Percentiles rank a stretch among this genome's conserved stretches.
Evolutionary conservation across 1,284 basidiomycete species (phyloP).

Genomic region (Heterobasidion annosum): DNA sequence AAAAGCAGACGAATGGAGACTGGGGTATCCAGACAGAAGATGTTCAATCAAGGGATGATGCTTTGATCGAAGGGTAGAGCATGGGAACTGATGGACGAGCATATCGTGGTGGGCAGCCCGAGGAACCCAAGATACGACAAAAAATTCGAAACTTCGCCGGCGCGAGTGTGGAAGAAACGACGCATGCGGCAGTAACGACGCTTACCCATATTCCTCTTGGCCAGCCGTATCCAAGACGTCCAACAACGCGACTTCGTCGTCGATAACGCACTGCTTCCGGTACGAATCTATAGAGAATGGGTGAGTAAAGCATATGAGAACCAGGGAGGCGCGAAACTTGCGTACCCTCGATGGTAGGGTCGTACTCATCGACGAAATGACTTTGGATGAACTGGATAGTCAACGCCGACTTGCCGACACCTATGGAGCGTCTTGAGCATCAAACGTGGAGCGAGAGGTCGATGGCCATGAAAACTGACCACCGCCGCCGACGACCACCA

Average conservation of each 20-base stretch:
- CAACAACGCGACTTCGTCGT: slow-evolving; percentile 94
- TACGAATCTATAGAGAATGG: slow-evolving; percentile 64
- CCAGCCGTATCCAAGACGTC: slow-evolving; percentile 99
- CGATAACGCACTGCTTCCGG: slow-evolving; percentile 93
- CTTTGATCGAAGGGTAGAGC: neutral
- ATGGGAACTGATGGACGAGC: neutral
- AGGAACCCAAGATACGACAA: neutral
- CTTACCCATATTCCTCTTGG: slow-evolving; percentile 97
- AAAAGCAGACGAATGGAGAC: neutral
- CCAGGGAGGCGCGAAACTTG: neutral
- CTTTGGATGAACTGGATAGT: slow-evolving; percentile 98
- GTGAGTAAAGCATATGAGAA: neutral
- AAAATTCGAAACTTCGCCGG: neutral
- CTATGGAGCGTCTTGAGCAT: slow-evolving; percentile 30
- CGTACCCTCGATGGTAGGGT: slow-evolving; percentile 92
- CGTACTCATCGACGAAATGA: slow-evolving; percentile 98
- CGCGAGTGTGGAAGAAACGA: neutral
- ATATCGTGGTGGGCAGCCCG: neutral
- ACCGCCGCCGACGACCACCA: slow-evolving; percentile 97
- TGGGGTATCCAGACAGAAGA: neutral
- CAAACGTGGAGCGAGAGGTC: neutral
- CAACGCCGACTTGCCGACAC: slow-evolving; percentile 94
- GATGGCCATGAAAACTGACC: slow-evolving; percentile 41
- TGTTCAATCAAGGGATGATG: neutral
- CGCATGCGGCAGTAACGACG: slow-evolving; percentile 13